phyloP scores from a whole-genome alignment of 2,329 filamentous ascomycete genomes.

The Diaporthe destruens region DNA sequence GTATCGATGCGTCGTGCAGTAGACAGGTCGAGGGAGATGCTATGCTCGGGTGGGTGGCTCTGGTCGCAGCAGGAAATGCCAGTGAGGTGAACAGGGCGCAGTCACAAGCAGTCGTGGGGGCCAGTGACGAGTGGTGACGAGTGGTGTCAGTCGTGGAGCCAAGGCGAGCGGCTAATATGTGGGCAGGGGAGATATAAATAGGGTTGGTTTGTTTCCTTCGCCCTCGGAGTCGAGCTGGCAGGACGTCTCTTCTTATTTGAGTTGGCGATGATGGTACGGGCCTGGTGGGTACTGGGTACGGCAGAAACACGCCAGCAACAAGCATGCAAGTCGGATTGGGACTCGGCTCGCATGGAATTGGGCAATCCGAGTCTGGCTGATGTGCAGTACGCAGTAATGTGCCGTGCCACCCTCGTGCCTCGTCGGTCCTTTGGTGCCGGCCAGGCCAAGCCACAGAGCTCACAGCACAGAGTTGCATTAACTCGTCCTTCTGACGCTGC shows the following conservation, averaged over 20 bases:
- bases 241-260: not conserved
- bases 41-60: constrained; percentile 9
- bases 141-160: constrained; percentile 28
- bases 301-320: not conserved
- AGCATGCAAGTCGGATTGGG: not conserved
- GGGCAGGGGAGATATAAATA: constrained; percentile 30
- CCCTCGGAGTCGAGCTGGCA: too few species aligned
- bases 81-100: too few species aligned
- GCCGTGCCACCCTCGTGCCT: constrained; percentile 24
- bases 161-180: constrained; percentile 28
- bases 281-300: constrained; percentile 5
- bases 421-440: constrained; percentile 31
- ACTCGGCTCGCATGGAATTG: constrained; percentile 23
- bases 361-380: constrained; percentile 22
- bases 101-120: not conserved
- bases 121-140: constrained; percentile 30
- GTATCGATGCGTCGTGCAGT: constrained; percentile 1
- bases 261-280: constrained; percentile 1
- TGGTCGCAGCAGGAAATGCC: too few species aligned
- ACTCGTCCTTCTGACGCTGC: constrained; percentile 4
- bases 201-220: constrained; percentile 23
- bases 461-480: constrained; percentile 29
- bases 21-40: constrained; percentile 17
- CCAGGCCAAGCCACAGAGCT: constrained; percentile 28
- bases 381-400: constrained; percentile 21